These are phyloP conservation scores for Strigomonas galati DNA, from an alignment of 208 protist species.

Conservation along the genomic window DNA sequence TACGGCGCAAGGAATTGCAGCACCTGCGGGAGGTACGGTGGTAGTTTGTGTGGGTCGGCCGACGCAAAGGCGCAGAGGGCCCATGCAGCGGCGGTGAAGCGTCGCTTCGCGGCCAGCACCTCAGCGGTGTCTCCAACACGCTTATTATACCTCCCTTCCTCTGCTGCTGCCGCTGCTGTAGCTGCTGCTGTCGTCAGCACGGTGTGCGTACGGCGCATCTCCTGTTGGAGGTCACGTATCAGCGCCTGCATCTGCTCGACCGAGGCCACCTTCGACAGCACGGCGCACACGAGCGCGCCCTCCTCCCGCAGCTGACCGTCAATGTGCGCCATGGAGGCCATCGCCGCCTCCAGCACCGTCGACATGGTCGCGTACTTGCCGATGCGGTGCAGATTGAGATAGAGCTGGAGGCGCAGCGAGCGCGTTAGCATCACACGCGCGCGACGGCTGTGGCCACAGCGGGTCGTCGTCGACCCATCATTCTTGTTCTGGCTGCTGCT, in stretches of 20 bases:
- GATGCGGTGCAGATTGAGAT: slow-evolving; percentile 78
- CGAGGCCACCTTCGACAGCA: slow-evolving; percentile 70
- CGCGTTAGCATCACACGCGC: slow-evolving; percentile 40
- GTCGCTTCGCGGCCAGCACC: slow-evolving; percentile 12
- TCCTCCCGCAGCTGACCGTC: slow-evolving; percentile 45
- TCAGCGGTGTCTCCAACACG: background rate
- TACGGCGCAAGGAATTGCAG: slow-evolving; percentile 46
- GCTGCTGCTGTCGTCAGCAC: background rate
- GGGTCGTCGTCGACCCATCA: background rate
- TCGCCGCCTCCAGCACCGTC: slow-evolving; percentile 38
- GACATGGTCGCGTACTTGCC: slow-evolving; percentile 65
- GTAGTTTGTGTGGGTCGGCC: slow-evolving; percentile 44
- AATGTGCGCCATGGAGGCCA: slow-evolving; percentile 44
- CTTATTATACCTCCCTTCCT: background rate
- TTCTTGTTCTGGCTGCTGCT: background rate
- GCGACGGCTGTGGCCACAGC: slow-evolving; percentile 24
- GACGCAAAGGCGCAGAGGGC: slow-evolving; percentile 61
- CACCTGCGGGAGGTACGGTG: slow-evolving; percentile 51
- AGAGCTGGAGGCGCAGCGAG: slow-evolving; percentile 42
- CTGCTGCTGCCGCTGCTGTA: background rate
- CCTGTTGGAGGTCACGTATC: slow-evolving; percentile 25
- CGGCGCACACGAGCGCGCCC: slow-evolving; percentile 44
- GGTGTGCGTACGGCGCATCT: slow-evolving; percentile 29
- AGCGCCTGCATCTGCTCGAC: slow-evolving; percentile 52
- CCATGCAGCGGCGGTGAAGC: slow-evolving; percentile 46